Base-by-base conservation (phyloP, 106 monocot species). In the Dendrobium nobile region DNA sequence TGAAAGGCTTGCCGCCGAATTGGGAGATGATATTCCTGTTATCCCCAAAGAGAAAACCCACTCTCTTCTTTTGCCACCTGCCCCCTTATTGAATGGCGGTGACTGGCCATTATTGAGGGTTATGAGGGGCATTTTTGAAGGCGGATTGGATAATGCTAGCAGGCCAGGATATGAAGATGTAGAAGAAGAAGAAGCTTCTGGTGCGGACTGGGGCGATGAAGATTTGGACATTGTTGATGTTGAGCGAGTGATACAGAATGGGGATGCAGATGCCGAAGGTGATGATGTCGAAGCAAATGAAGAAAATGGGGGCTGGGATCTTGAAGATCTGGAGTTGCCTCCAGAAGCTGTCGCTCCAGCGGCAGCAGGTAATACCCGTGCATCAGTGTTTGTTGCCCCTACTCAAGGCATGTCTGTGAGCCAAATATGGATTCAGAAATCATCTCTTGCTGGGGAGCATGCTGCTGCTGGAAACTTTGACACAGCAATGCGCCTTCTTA, bases 351-450 rank as follows among this genome's bases (percentile, higher is more conserved):
- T 72, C 5, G 83, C 83, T 76, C 88, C 86, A 11, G 83, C 75
- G 41, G 79, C 84, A n/a, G 26, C 75, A 31, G 20, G 47, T 28
- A 80, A 79, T 47, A n/a, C 79, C 18, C 77, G 80, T 42, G 77
- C 88, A 42, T 81, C 84, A 19, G 41, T 87, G 4, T 91, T 91
- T 72, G 81, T 91, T 54, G 72, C 85, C 9, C 91, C 88, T 0
- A 80, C 91, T 9, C 81, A 84, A 67, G 91, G 91, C 16, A 87
- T 88, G 86, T 82, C 86, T 33, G 91, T 91, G 13, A 88, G 88
- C 78, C 86, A 91, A 79, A 88, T 91, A 44, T 91, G 88, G 91
- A 86, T 72, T 33, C 91, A 91, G 80, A 91, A 91, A 55, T 91
- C 91, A 67, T 84, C 88, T 31, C 84, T 91, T 51, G 88, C 91